A percentile compares a stretch with the other conserved stretches of the same genome.
Conservation (phyloP, 2,329 filamentous ascomycete genomes). For the Triangularia verruculosa region DNA sequence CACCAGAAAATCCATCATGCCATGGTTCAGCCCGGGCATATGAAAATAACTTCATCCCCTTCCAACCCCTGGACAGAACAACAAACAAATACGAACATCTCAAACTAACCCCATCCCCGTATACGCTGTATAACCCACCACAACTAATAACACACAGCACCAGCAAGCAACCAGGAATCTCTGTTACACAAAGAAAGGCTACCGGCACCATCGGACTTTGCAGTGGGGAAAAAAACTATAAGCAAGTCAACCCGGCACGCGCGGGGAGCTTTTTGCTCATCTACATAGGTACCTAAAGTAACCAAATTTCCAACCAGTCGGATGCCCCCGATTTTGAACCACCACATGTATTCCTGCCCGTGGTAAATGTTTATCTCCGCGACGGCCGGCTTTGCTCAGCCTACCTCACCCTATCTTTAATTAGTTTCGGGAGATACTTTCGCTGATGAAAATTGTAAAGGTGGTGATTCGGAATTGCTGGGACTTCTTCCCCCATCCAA, state of each 20-base stretch:
- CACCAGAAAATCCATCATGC: background rate
- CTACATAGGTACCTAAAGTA: no score
- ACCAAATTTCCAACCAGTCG: background rate
- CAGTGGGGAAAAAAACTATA: background rate
- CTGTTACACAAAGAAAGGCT: background rate
- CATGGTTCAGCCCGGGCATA: background rate
- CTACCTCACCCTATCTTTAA: no score
- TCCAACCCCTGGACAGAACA: background rate
- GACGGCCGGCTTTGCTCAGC: no score
- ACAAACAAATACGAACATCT: background rate
- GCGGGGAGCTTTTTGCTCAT: background rate
- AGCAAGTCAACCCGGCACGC: background rate
- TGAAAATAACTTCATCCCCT: no score
- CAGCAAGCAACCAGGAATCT: no score
- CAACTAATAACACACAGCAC: no score
- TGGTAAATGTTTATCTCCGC: no score
- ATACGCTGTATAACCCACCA: background rate
- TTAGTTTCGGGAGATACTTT: no score
- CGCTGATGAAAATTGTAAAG: no score
- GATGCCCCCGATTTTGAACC: background rate
- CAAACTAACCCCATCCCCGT: background rate
- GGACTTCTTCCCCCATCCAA: no score
- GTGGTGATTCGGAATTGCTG: no score
- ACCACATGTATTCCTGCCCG: no score
- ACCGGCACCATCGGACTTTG: constrained; percentile 6